Percentiles rank a stretch among this genome's conserved stretches.
These are phyloP conservation scores for Lachnellula occidentalis DNA, from an alignment of 2,329 filamentous ascomycete genomes.

Conservation along the genomic window DNA sequence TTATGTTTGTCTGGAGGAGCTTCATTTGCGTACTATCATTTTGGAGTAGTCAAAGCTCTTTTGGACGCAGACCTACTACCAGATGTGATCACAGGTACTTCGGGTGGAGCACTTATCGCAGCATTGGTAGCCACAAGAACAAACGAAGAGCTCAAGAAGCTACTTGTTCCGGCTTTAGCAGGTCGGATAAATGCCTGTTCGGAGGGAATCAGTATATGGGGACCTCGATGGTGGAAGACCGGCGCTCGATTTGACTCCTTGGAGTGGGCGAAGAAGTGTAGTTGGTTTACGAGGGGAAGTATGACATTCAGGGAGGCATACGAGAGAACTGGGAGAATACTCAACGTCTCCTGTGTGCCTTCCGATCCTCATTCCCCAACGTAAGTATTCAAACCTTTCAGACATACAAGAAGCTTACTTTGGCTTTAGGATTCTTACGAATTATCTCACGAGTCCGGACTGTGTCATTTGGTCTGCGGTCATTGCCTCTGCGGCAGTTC, in stretches of 20 bases:
- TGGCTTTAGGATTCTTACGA: conserved; percentile 74
- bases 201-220: conserved; percentile 71
- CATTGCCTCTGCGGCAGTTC: conserved; percentile 88
- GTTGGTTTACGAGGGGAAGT: conserved; percentile 87
- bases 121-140: conserved; percentile 84
- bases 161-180: conserved; percentile 84
- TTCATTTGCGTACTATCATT: conserved; percentile 94
- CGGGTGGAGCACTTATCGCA: conserved; percentile 85
- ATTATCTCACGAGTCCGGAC: conserved; percentile 91
- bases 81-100: conserved; percentile 93
- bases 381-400: conserved; percentile 12
- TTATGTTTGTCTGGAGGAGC: conserved; percentile 91
- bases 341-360: conserved; percentile 94
- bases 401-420: no score
- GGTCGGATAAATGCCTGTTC: conserved; percentile 78
- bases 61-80: conserved; percentile 81
- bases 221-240: conserved; percentile 81
- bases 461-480: conserved; percentile 99
- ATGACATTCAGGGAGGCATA: conserved; percentile 95
- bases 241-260: conserved; percentile 91
- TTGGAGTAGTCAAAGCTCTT: conserved; percentile 84
- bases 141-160: conserved; percentile 78
- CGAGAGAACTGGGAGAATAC: conserved; percentile 83
- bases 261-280: conserved; percentile 79
- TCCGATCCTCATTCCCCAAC: conserved; percentile 86